Percentiles rank a stretch among this genome's conserved stretches.
phyloP scores from a whole-genome alignment of 2,329 filamentous ascomycete genomes.

The Arthrobotrys megalospora region DNA sequence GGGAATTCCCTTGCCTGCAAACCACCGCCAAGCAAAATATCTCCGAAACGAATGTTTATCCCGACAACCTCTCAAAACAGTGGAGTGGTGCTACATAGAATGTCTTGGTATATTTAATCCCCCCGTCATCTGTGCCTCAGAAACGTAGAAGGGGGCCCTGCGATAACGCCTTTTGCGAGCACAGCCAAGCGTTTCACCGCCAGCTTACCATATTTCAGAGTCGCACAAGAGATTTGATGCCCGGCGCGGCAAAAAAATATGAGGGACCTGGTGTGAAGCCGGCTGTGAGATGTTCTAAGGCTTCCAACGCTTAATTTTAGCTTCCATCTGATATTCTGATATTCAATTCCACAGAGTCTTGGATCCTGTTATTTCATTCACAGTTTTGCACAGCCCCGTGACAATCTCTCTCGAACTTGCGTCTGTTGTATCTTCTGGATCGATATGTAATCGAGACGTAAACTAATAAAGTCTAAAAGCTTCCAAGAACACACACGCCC shows the following conservation, averaged over 20 bases:
- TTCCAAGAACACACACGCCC: slow-evolving; percentile 10
- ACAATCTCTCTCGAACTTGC: slow-evolving; percentile 10
- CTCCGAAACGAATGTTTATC: slow-evolving; percentile 14
- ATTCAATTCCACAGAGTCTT: slow-evolving; percentile 35
- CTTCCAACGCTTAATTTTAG: slow-evolving; percentile 25
- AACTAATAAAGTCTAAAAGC: slow-evolving; percentile 1
- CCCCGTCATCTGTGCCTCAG: slow-evolving; percentile 8
- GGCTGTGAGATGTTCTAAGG: background rate
- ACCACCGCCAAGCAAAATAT: slow-evolving; percentile 40
- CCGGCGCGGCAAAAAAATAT: slow-evolving; percentile 15
- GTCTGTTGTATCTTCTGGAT: background rate
- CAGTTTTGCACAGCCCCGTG: slow-evolving; percentile 10
- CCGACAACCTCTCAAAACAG: background rate
- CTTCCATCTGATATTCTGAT: slow-evolving; percentile 24
- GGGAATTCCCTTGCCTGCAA: background rate
- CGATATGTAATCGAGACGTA: background rate
- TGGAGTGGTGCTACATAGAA: slow-evolving; percentile 5
- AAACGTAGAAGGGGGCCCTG: slow-evolving; percentile 2
- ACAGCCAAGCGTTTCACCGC: slow-evolving; percentile 28
- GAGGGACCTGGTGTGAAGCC: background rate
- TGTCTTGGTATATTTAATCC: slow-evolving; percentile 26
- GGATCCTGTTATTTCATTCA: background rate
- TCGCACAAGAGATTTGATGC: slow-evolving; percentile 33
- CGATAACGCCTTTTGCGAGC: background rate
- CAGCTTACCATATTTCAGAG: slow-evolving; percentile 6